Percentiles rank a stretch among this genome's conserved stretches.
Conservation (phyloP, 306 rosid genomes). For the Styphnolobium japonicum region DNA sequence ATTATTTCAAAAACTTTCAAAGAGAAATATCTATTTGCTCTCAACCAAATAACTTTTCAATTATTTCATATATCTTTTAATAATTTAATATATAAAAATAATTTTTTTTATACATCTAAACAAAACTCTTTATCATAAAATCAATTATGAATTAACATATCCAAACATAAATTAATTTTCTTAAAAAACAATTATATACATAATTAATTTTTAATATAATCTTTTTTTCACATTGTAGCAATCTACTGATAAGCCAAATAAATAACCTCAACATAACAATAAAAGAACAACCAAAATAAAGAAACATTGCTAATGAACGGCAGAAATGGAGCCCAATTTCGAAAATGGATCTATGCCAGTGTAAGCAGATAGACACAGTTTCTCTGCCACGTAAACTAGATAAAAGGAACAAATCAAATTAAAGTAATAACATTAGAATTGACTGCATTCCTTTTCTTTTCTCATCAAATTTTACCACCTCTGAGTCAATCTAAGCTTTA, state of each 20-base stretch:
- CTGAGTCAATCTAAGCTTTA: slow-evolving; percentile 39
- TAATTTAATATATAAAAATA: no score
- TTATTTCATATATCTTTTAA: no score
- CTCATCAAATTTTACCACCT: slow-evolving; percentile 18
- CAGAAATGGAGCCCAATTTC: background rate
- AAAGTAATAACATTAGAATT: slow-evolving; percentile 7
- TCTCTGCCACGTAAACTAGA: slow-evolving; percentile 28
- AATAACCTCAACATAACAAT: slow-evolving; percentile 20
- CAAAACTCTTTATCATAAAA: no score
- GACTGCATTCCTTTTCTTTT: slow-evolving; percentile 20
- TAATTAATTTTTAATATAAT: no score
- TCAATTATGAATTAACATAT: no score
- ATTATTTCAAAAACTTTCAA: no score
- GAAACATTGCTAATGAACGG: slow-evolving; percentile 11
- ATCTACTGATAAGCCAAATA: slow-evolving; percentile 18
- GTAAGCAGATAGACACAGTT: slow-evolving; percentile 24
- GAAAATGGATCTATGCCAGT: slow-evolving; percentile 29
- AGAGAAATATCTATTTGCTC: no score
- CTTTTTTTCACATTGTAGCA: background rate
- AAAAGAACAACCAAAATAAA: background rate
- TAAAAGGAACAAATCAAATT: slow-evolving; percentile 30
- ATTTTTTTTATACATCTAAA: no score
- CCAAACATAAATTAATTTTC: no score
- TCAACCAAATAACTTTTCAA: no score
- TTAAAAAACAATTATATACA: no score